Percentiles rank a stretch among this genome's conserved stretches.
These are phyloP conservation scores for Microdochium trichocladiopsis DNA, from an alignment of 2,329 filamentous ascomycete species.

Conservation along the genomic window DNA sequence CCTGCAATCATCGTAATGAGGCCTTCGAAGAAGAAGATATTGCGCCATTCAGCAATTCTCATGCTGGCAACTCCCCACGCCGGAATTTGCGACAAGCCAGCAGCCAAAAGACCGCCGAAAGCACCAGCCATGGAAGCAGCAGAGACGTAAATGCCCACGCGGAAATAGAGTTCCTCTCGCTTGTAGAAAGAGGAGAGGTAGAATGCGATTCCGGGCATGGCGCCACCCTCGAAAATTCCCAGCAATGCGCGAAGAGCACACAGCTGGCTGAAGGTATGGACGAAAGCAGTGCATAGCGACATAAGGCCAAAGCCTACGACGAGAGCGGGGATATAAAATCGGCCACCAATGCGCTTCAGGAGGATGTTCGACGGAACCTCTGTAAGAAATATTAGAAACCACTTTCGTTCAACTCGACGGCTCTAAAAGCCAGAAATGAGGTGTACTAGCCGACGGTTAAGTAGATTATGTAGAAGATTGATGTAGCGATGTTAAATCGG, in stretches of 20 bases:
- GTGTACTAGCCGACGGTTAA: conserved; percentile 31
- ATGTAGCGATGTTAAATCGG: conserved; percentile 50
- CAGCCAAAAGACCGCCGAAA: conserved; percentile 49
- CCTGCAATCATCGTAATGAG: conserved; percentile 44
- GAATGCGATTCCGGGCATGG: conserved; percentile 51
- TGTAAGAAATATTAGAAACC: neutral
- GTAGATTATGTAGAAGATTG: conserved; percentile 52
- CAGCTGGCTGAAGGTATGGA: conserved; percentile 36
- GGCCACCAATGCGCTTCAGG: conserved; percentile 44
- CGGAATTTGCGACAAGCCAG: conserved; percentile 42
- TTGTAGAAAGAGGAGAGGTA: conserved; percentile 51
- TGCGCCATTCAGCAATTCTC: conserved; percentile 43
- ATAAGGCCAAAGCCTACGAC: conserved; percentile 49
- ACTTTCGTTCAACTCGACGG: too few relatives aligned
- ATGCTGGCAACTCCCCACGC: conserved; percentile 37
- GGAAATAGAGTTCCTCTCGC: conserved; percentile 45
- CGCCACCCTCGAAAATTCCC: conserved; percentile 49
- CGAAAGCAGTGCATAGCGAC: conserved; percentile 46
- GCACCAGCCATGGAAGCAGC: conserved; percentile 48
- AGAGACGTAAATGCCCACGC: conserved; percentile 49
- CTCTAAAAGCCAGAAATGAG: neutral
- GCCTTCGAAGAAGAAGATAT: conserved; percentile 60
- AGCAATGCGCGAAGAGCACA: conserved; percentile 39
- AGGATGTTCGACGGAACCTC: conserved; percentile 48
- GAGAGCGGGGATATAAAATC: conserved; percentile 44